phyloP scores from a whole-genome alignment of 352 stramenopile genomes.

The Thalassiosira hispida region DNA sequence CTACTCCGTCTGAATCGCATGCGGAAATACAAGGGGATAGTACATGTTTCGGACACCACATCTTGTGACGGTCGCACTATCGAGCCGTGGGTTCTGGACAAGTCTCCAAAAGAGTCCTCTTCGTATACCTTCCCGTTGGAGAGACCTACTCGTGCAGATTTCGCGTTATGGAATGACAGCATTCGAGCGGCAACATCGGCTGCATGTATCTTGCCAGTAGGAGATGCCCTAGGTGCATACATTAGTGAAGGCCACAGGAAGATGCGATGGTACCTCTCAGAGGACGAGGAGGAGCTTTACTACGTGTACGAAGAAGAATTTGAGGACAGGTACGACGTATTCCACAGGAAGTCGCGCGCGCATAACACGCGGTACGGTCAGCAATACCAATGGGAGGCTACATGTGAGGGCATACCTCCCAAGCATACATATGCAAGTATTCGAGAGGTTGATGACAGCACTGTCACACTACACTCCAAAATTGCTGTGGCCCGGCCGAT shows the following conservation, averaged over 20 bases:
- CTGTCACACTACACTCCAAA: neutral
- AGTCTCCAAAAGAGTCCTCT: neutral
- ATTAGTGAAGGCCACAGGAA: neutral
- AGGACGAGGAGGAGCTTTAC: neutral
- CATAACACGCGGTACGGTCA: conserved; percentile 1
- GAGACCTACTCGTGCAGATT: conserved; percentile 5
- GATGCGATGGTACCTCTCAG: neutral
- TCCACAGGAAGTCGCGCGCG: neutral
- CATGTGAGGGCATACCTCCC: neutral
- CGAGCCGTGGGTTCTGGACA: neutral
- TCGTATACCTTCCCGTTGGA: neutral
- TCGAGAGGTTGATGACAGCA: neutral
- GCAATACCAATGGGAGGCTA: neutral
- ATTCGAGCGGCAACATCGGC: neutral
- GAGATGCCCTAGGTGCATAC: neutral
- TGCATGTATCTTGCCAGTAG: neutral
- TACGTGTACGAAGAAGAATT: neutral
- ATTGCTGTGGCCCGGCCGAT: neutral
- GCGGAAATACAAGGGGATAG: conserved; percentile 1
- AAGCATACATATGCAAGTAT: neutral
- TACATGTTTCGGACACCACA: neutral
- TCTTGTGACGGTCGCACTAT: conserved; percentile 2
- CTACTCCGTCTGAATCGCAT: conserved; percentile 2
- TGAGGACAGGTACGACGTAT: neutral
- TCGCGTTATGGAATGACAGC: neutral